Evolutionary conservation across 108 stramenopile species (phyloP).

Genomic region (Discostella pseudostelligera): DNA sequence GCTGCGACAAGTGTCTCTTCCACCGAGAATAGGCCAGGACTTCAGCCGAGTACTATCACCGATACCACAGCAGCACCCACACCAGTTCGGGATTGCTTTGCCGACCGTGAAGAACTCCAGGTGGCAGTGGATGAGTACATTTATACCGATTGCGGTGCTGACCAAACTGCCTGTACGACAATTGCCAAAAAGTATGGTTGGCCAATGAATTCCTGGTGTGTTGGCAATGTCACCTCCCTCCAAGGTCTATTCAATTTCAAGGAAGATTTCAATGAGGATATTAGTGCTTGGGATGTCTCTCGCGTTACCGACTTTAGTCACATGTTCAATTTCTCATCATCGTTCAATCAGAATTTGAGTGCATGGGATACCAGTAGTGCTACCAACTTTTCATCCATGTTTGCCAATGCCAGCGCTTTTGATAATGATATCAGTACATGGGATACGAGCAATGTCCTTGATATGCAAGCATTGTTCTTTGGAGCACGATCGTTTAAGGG

Average conservation of each 20-base stretch:
- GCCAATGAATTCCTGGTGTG: not conserved
- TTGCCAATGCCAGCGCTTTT: not conserved
- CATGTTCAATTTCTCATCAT: not conserved
- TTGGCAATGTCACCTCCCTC: not conserved
- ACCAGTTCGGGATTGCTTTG: no score
- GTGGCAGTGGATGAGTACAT: no score
- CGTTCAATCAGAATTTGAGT: slow-evolving; percentile 3
- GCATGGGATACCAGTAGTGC: not conserved
- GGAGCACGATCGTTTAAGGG: slow-evolving; percentile 19
- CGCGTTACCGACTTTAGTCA: not conserved
- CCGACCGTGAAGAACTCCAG: no score
- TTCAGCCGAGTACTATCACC: no score
- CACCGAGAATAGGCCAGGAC: no score
- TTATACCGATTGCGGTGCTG: no score
- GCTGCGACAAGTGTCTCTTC: no score
- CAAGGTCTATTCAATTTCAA: not conserved
- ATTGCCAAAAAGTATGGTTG: no score
- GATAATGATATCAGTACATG: not conserved
- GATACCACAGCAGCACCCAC: no score
- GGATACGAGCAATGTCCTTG: not conserved
- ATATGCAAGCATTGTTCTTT: slow-evolving; percentile 1
- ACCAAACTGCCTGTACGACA: no score
- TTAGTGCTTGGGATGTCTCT: slow-evolving; percentile 1
- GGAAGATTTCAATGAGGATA: not conserved
- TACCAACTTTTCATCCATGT: not conserved